phyloP scores from a whole-genome alignment of 208 protist species.

The Trypanosoma scelopori region DNA sequence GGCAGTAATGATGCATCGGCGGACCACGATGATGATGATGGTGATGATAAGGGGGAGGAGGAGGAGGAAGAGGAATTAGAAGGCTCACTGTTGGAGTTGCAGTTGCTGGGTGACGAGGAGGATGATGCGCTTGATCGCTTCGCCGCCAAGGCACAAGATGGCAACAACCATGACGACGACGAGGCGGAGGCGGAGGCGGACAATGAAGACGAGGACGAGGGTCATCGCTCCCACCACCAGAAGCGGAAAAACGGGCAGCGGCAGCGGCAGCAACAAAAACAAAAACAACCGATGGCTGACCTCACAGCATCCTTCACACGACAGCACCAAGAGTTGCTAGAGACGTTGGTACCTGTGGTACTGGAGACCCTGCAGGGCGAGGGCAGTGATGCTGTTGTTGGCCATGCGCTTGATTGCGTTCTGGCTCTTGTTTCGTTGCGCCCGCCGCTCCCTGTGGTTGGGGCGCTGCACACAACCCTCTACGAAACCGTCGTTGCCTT shows the following conservation, averaged over 20 bases:
- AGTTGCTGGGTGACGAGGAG: constrained; percentile 38
- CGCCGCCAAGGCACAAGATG: constrained; percentile 45
- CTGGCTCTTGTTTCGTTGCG: constrained; percentile 82
- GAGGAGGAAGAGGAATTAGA: constrained; percentile 24
- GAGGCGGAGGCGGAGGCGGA: too few species aligned
- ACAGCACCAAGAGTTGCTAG: constrained; percentile 71
- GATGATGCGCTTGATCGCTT: constrained; percentile 75
- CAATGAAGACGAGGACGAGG: too few species aligned
- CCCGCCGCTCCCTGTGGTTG: constrained; percentile 62
- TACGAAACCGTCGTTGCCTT: constrained; percentile 77
- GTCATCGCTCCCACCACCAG: too few species aligned
- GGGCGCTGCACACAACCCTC: constrained; percentile 52
- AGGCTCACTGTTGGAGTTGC: constrained; percentile 22
- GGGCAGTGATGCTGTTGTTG: constrained; percentile 86
- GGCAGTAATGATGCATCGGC: neutral
- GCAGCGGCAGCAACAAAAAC: too few species aligned
- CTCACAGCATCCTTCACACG: constrained; percentile 72
- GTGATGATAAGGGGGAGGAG: constrained; percentile 23
- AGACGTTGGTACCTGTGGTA: constrained; percentile 73
- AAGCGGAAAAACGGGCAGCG: too few species aligned
- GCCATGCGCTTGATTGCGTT: constrained; percentile 80
- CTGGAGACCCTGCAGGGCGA: constrained; percentile 86
- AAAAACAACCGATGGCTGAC: constrained; percentile 31
- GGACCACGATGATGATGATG: neutral
- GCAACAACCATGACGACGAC: constrained; percentile 15